Evolutionary conservation across 1,284 basidiomycete genomes (phyloP), one percentile per base, ranked within the genome.

Genomic region (Dichomitus squalens): DNA sequence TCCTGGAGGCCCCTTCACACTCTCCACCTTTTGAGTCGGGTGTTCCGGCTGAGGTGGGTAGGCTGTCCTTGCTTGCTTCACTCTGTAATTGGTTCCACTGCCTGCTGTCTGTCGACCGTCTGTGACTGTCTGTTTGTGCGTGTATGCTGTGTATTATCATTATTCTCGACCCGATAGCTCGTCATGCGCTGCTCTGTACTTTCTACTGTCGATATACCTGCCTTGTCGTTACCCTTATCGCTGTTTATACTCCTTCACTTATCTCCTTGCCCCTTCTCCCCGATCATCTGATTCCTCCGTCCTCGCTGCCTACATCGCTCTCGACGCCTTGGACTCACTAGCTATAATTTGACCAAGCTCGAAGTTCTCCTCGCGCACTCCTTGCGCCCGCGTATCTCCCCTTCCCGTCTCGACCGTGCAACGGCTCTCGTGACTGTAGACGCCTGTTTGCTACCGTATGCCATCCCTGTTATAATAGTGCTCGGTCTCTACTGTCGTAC

Each of bases 11-110:
- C 69, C 71, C 66, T 75, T 73, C 58, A 73, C 73, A 29, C 65
- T 82, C 49, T 85, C 85, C 36, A 87, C 85, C 2, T 87, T 87
- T 66, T 86, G 71, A 77, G 29, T 31, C 29, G 29, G 6, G 29
- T 31, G 29, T n/a, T n/a, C n/a, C n/a, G n/a, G n/a, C 25, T 33
- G 52, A 31, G 8, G 38, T 47, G 25, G 48, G 29, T 46, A 25
- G 25, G 43, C 49, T 5, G 31, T 27, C 46, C 21, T 16, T 25
- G 20, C 41, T 31, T 29, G 46, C 41, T 31, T 31, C 47, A 39
- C 47, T 54, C 39, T 44, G 27, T 39, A 25, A 29, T 43, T 47
- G 46, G 48, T 34, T 48, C 46, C 27, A 5, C 49, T 38, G 20
- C 31, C 12, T 39, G 40, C 14, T 18, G 27, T 6, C 21, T 23